phyloP scores from a whole-genome alignment of 257 asterid species.

The Nemophila menziesii region DNA sequence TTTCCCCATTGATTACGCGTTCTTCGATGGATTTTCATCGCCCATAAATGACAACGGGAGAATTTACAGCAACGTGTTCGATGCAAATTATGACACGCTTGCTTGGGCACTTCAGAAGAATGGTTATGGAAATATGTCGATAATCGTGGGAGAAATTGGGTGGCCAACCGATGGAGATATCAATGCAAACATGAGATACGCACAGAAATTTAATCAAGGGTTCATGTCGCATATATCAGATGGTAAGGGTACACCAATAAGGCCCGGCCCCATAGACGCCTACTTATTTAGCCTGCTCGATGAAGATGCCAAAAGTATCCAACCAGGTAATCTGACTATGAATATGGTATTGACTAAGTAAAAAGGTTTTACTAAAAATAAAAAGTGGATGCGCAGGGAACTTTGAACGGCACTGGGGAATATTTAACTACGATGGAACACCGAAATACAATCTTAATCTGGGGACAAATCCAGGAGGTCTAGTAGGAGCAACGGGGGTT shows the following conservation, averaged over 20 bases:
- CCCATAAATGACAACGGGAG: slow-evolving; percentile 50
- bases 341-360: too few species aligned
- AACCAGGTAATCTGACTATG: too few species aligned
- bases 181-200: slow-evolving; percentile 33
- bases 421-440: slow-evolving; percentile 51
- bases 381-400: too few species aligned
- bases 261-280: slow-evolving; percentile 56
- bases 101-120: slow-evolving; percentile 50
- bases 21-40: slow-evolving; percentile 46
- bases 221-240: slow-evolving; percentile 38
- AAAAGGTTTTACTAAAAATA: too few species aligned
- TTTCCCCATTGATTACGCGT: slow-evolving; percentile 68
- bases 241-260: slow-evolving; percentile 55
- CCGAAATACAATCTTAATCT: slow-evolving; percentile 53
- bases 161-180: slow-evolving; percentile 74
- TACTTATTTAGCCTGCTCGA: slow-evolving; percentile 61
- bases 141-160: slow-evolving; percentile 63
- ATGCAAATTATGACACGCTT: slow-evolving; percentile 64
- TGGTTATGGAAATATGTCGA: slow-evolving; percentile 43
- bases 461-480: slow-evolving; percentile 24
- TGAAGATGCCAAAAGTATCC: slow-evolving; percentile 69
- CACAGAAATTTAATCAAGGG: slow-evolving; percentile 66
- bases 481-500: slow-evolving; percentile 34
- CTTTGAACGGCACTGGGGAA: slow-evolving; percentile 88
- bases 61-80: slow-evolving; percentile 51